These are phyloP conservation scores for Endothia cerciana DNA, from an alignment of 2,329 filamentous ascomycete genomes.

Conservation along the genomic window DNA sequence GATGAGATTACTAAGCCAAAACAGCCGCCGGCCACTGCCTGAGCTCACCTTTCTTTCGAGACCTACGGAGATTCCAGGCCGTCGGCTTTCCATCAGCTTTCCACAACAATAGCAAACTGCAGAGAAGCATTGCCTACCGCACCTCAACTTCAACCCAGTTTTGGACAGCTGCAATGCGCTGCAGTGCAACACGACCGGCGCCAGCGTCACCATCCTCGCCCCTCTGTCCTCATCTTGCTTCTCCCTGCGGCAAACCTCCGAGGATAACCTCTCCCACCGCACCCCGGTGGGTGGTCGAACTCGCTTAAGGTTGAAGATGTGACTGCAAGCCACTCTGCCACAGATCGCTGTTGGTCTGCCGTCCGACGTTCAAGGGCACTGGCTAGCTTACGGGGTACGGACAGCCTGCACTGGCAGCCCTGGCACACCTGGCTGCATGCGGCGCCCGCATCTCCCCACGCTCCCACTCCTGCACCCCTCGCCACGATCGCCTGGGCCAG, in stretches of 20 bases:
- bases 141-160: neutral
- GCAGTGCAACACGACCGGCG: conserved; percentile 20
- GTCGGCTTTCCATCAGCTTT: no score
- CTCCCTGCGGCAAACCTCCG: neutral
- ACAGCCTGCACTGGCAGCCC: neutral
- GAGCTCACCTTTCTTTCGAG: no score
- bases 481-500: neutral
- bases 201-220: neutral
- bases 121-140: neutral
- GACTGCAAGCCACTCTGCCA: neutral
- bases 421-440: neutral
- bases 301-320: neutral
- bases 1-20: no score
- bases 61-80: no score
- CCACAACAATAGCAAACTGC: neutral
- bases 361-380: neutral
- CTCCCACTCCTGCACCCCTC: conserved; percentile 9
- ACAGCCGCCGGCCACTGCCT: no score
- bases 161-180: conserved; percentile 19
- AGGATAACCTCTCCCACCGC: neutral
- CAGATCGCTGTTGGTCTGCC: neutral
- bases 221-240: neutral
- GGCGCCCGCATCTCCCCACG: conserved; percentile 9
- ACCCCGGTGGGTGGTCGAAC: conserved; percentile 1
- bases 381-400: neutral